Conservation (phyloP, 2,329 filamentous ascomycete genomes). For the Clonostachys sp. region DNA sequence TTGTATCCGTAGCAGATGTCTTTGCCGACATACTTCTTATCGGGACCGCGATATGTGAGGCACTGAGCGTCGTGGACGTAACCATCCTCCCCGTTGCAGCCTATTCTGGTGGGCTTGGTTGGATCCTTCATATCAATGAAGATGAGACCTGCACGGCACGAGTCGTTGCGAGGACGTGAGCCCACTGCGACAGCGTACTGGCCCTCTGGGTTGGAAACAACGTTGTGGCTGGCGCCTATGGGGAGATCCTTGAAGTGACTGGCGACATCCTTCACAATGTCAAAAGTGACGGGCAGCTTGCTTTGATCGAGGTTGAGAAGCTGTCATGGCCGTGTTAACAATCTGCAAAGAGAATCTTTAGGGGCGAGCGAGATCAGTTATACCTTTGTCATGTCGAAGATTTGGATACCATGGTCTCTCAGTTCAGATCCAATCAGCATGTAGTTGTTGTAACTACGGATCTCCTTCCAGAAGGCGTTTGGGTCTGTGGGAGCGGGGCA, state of each 20-base stretch:
- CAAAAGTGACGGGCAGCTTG: conserved; percentile 17
- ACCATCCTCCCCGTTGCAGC: conserved; percentile 49
- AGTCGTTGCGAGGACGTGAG: conserved; percentile 16
- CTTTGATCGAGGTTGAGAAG: conserved; percentile 40
- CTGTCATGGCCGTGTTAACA: conserved; percentile 2
- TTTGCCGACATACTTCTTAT: conserved; percentile 17
- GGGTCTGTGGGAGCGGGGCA: conserved; percentile 5
- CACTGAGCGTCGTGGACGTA: conserved; percentile 61
- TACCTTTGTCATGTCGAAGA: conserved; percentile 55
- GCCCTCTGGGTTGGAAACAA: conserved; percentile 27
- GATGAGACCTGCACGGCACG: conserved; percentile 49
- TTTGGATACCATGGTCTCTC: conserved; percentile 50
- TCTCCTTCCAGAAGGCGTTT: conserved; percentile 48
- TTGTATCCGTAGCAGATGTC: conserved; percentile 55
- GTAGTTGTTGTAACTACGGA: conserved; percentile 31
- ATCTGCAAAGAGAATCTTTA: no score
- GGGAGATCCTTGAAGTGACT: conserved; percentile 12
- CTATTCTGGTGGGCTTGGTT: conserved; percentile 44
- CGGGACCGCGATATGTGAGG: conserved; percentile 45
- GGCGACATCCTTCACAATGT: conserved; percentile 18
- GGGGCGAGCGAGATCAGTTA: no score
- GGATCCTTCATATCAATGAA: conserved; percentile 54
- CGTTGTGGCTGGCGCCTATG: conserved; percentile 7
- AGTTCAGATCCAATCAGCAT: conserved; percentile 34
- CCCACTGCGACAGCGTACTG: conserved; percentile 40